Evolutionary conservation across 2,329 filamentous ascomycete genomes (phyloP).

Genomic region (Aspergillus sp.): DNA sequence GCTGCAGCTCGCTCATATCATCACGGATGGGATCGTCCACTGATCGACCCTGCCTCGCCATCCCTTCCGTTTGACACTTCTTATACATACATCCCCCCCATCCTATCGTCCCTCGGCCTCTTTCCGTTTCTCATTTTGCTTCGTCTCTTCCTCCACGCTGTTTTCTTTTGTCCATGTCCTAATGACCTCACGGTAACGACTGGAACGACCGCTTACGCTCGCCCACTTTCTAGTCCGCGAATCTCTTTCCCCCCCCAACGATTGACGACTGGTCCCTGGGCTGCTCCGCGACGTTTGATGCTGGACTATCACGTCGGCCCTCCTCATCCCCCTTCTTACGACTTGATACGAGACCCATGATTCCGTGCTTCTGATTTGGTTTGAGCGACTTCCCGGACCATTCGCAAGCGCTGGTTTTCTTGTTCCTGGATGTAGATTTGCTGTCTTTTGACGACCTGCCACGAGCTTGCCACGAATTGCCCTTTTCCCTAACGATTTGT

Average conservation of each 20-base stretch:
- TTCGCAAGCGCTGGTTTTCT: slow-evolving; percentile 15
- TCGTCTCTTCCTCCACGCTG: slow-evolving; percentile 2
- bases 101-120: neutral
- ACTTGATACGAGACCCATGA: slow-evolving; percentile 45
- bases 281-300: slow-evolving; percentile 17
- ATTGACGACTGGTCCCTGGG: slow-evolving; percentile 13
- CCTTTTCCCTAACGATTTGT: slow-evolving; percentile 11
- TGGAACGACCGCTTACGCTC: slow-evolving; percentile 14
- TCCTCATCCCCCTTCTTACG: slow-evolving; percentile 34
- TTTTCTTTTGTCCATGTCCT: slow-evolving; percentile 8
- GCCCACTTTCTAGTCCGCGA: slow-evolving; percentile 13
- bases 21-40: slow-evolving; percentile 5
- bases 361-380: slow-evolving; percentile 28
- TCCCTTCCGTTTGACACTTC: slow-evolving; percentile 24
- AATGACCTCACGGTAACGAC: slow-evolving; percentile 16
- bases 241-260: slow-evolving; percentile 10
- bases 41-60: slow-evolving; percentile 19
- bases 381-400: slow-evolving; percentile 21
- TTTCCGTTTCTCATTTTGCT: neutral
- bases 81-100: slow-evolving; percentile 15
- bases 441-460: slow-evolving; percentile 11
- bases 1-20: slow-evolving; percentile 6
- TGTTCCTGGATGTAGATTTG: slow-evolving; percentile 4
- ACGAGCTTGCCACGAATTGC: slow-evolving; percentile 32
- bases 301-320: slow-evolving; percentile 22